phyloP scores from a whole-genome alignment of 1,284 basidiomycete species.

The Porodaedalea pini region DNA sequence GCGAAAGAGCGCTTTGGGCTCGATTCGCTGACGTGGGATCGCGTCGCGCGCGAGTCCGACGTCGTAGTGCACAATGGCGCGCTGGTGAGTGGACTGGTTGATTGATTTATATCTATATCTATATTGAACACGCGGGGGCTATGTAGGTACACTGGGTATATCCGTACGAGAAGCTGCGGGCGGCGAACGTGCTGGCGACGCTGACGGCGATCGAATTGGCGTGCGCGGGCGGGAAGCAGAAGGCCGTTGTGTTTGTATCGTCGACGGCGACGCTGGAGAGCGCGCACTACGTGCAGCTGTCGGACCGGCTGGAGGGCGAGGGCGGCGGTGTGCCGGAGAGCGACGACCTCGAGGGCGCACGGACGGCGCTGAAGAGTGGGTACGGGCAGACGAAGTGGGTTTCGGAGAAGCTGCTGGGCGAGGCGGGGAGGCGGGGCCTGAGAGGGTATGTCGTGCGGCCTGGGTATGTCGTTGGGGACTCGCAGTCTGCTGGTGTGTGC shows the following conservation, averaged over 20 bases:
- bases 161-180: constrained; percentile 90
- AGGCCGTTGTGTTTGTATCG: constrained; percentile 88
- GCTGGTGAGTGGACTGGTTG: constrained; percentile 53
- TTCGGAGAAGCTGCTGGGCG: constrained; percentile 90
- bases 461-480: constrained; percentile 96
- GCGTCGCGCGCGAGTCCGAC: constrained; percentile 74
- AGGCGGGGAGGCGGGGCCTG: constrained; percentile 85
- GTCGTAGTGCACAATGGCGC: constrained; percentile 95
- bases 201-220: constrained; percentile 82
- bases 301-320: constrained; percentile 60
- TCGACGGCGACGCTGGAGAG: constrained; percentile 93
- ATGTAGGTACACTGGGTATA: constrained; percentile 96
- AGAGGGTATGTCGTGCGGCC: constrained; percentile 89
- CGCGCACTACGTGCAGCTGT: constrained; percentile 84
- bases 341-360: constrained; percentile 90
- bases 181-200: constrained; percentile 90
- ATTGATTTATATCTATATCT: constrained; percentile 9
- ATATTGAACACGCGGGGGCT: no score
- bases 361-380: constrained; percentile 76
- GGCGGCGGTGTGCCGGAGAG: constrained; percentile 76
- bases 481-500: constrained; percentile 73
- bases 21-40: constrained; percentile 60
- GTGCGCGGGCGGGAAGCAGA: constrained; percentile 62
- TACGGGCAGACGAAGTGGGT: constrained; percentile 99
- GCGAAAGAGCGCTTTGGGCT: constrained; percentile 78